Evolutionary conservation across 345 rosid species (phyloP), one percentile per base, ranked within the genome.

Genomic region (Raphanus raphanistrum): DNA sequence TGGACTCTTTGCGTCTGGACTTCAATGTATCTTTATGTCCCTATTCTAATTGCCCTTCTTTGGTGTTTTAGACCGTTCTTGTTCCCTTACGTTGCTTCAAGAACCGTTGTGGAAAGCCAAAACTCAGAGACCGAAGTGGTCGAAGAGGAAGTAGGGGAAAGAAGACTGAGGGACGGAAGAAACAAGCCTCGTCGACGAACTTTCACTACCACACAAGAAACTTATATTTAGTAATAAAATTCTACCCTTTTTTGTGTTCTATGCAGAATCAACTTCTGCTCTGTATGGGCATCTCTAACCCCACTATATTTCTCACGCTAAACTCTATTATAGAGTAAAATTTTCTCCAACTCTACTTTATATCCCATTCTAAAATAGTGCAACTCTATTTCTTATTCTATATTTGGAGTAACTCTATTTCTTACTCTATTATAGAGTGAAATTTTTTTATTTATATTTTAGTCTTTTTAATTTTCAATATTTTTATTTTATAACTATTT

Each of bases 1-100:
- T 95, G 94, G 97, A 90, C 93, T 7, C 68, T 87, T n/a, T 88
- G 73, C 38, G 90, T 88, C 1, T 95, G 94, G 97, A 70, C 84
- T 16, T 86, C 94, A 1, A 45, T 92, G 36, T 80, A 82, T 38
- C 66, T 87, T 2, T 92, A 82, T 81, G 38, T 81, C 1, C 28
- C 60, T 36, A 63, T 88, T 26, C 74, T 94, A 10, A n/a, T 48
- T 6, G 2, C 55, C 0, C 17, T 92, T 57, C 15, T 87, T 2
- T 69, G 83, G 70, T 86, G 84, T 70, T 85, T 79, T 59, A 85
- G 84, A 71, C 79, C 90, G 0, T 33, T 87, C 21, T 64, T 90
- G 48, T 88, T 86, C 63, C 93, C 86, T 8, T 62, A 68, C 0
- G 7, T 52, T 50, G 9, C 43, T 2, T 28, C 75, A 63, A 54